Base-by-base conservation (phyloP, 2,329 filamentous ascomycete genomes). In the Fusarium luffae region DNA sequence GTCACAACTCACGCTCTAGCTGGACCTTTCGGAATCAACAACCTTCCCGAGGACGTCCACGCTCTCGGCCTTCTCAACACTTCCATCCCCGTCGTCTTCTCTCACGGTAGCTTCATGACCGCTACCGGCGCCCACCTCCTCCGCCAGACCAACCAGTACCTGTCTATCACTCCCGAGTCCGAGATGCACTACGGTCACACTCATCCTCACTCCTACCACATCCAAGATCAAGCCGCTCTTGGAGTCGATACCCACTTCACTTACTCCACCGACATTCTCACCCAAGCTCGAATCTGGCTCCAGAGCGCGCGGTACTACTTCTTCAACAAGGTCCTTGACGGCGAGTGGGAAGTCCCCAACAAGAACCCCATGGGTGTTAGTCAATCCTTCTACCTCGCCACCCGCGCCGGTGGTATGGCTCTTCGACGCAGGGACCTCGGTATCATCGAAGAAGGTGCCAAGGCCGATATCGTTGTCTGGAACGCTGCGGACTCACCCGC, bases 121-220 rank as follows among this genome's bases (percentile, higher is more conserved):
- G 72, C 79, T 1, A 59, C 66, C 0, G 82, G 83, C 16, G 77
- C 78, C 1, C 55, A 75, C 3, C 77, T 86, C 1, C 80, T 89
- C 1, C 83, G 84, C 13, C 63, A 75, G 0, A 81, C 81, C 4
- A 84, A 88, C 75, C 82, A 88, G 52, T 84, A 85, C 76, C 76
- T 89, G 43, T 86, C 85, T 54, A 86, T 86, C 61, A 89, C 87
- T 0, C 85, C 86, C 3, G 88, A 89, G 70, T 86, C 85, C 0
- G 87, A 89, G 70, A 84, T 87, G 80, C 85, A 88, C 73, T 88
- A 84, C 74, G 86, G 87, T n/a, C 85, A 87, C 69, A 79, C 77
- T 1, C 84, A 88, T 60, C 79, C 80, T 2, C 72, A 76, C 40
- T 80, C 77, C 19, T 79, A 84, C 55, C 73, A 79, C 11, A 77